Evolutionary conservation across 2,329 filamentous ascomycete species (phyloP), one percentile per base, ranked within the genome.

Genomic region (Westerdykella sp.): DNA sequence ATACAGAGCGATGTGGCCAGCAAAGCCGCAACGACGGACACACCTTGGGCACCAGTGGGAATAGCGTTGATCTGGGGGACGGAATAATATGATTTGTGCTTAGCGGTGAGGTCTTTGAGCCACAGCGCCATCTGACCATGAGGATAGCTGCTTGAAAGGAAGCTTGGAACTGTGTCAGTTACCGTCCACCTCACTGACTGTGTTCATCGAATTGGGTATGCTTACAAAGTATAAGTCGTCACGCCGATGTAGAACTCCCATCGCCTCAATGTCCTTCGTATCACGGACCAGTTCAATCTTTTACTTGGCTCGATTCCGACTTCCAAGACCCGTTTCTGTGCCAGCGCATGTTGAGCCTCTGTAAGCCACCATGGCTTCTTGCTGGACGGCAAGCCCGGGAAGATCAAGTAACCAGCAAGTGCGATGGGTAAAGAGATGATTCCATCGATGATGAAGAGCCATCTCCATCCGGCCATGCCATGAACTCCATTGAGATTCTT

Each of bases 391-490:
- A 74, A 66, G 21, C 76, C 74, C 0, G 75, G 75, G 46, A 78
- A 77, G 51, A 78, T 69, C 6, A 78, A 57, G 53, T 72, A 80
- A 0, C 77, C 77, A 5, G 74, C 69, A 1, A 80, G 43, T 2
- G 75, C 75, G 12, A 80, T 72, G 0, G 77, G 77, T 3, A 80
- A 65, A 2, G 74, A 77, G 49, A 80, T 78, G 32, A 78, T 63
- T 0, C 74, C 74, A 50, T 80, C 76, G 34, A 80, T 75, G 32
- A 81, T 74, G 43, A 81, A 81, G 0, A 80, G 65, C 76, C 63
- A 67, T 21, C 63, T 45, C 72, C 71, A 76, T 1, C 74, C 75
- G 0, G 67, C 59, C 47, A 71, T 67, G 0, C 74, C 75, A 13
- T 57, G 56, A 0, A 69, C 61, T 0, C 76, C 76, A 14, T 74